Conservation (phyloP, 2,329 filamentous ascomycete species). For the Penicillium psychrosexuale region DNA sequence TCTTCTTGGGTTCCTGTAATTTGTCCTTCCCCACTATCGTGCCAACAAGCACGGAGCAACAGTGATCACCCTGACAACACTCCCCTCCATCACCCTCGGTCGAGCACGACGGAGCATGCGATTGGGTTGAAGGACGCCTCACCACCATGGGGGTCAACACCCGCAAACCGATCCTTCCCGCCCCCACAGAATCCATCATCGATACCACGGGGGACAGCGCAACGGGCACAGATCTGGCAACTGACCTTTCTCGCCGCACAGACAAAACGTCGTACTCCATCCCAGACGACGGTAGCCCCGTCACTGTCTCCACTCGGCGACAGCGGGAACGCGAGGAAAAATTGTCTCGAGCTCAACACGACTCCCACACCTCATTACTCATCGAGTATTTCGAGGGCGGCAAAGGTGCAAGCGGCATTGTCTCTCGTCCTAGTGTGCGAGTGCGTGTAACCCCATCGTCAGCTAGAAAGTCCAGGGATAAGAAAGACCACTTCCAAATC, state of each 20-base stretch:
- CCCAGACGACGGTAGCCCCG: constrained; percentile 63
- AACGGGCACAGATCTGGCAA: constrained; percentile 48
- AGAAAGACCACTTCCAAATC: constrained; percentile 79
- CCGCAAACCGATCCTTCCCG: constrained; percentile 49
- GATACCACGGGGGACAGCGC: constrained; percentile 42
- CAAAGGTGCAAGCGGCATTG: constrained; percentile 54
- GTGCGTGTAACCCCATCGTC: constrained; percentile 76
- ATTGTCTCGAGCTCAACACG: constrained; percentile 51
- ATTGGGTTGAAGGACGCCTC: constrained; percentile 30
- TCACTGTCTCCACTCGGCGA: constrained; percentile 75
- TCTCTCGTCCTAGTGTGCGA: constrained; percentile 76
- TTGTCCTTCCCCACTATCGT: constrained; percentile 14
- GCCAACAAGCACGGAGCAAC: constrained; percentile 20
- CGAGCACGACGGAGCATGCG: constrained; percentile 33
- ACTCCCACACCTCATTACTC: constrained; percentile 83
- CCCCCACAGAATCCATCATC: constrained; percentile 50
- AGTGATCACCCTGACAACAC: constrained; percentile 18
- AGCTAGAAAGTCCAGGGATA: constrained; percentile 53
- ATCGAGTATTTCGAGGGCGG: constrained; percentile 93
- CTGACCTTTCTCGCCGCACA: constrained; percentile 50
- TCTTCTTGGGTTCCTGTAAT: constrained; percentile 9
- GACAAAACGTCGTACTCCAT: constrained; percentile 52
- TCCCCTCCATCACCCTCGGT: constrained; percentile 9
- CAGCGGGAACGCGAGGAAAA: constrained; percentile 58
- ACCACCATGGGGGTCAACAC: constrained; percentile 49